Evolutionary conservation across 2,329 filamentous ascomycete genomes (phyloP), one percentile per base, ranked within the genome.

Genomic region (Domatiomyces catenatus): DNA sequence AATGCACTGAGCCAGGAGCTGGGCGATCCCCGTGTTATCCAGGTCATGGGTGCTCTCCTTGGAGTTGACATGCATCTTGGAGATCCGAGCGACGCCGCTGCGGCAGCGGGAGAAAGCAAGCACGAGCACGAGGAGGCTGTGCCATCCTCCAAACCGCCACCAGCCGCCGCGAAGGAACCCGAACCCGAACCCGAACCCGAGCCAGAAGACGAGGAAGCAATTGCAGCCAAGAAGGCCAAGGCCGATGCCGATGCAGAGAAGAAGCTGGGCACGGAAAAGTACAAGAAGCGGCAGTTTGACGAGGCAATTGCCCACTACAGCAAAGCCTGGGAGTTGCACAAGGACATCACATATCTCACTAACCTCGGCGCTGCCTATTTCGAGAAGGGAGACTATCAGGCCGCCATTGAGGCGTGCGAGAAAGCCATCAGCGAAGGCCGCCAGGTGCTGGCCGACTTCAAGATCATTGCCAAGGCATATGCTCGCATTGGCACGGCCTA

Each of bases 221-320:
- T 80, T 50, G 85, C 84, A 54, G 88, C 89, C 70, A 85, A 85
- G 71, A 86, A 92, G 74, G 86, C 87, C 42, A 94, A 96, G 74
- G 86, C 83, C 62, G 86, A 84, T 56, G 92, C 89, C 44, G 92
- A 98, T 61, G 86, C 88, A 66, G 85, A 95, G 71, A 98, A 98
- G 79, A 85, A 83, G 26, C 74, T 93, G 51, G 92, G 92, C 52
- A 98, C 90, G 12, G 87, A 92, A 60, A 83, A 83, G 67, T 98
- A 98, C 77, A 98, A 98, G 82, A 96, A 96, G 79, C 83, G 87
- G 60, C 82, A 95, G 65, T 95, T 98, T 59, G 92, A 96, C 62
- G 81, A 84, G 63, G 92, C 92, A 48, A 95, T 98, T 62, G 80
- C 82, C 64, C 87, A 98, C 72, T 98, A 98, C 75, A 78, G 69